A percentile compares a stretch with the other conserved stretches of the same genome.
These are phyloP conservation scores for Fusarium foetens DNA, from an alignment of 2,329 filamentous ascomycete species.

Conservation along the genomic window DNA sequence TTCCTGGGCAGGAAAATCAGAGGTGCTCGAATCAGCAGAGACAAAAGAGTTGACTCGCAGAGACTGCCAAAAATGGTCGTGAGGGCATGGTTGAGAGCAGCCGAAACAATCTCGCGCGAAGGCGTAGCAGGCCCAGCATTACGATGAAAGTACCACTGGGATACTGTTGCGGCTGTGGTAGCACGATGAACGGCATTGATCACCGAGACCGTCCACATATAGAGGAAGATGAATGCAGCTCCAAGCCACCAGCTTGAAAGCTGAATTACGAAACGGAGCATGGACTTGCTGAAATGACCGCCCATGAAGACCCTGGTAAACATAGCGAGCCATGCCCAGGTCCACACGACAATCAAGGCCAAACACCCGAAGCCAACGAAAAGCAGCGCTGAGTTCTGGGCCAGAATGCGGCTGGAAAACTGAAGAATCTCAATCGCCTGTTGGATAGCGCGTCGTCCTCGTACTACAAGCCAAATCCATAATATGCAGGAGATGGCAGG, in stretches of 20 bases:
- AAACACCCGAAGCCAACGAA: constrained; percentile 84
- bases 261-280: constrained; percentile 80
- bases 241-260: constrained; percentile 94
- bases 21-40: constrained; percentile 83
- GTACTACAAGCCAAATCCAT: constrained; percentile 86
- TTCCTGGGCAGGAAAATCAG: constrained; percentile 84
- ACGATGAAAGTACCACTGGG: constrained; percentile 99
- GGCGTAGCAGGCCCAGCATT: constrained; percentile 81
- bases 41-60: constrained; percentile 84
- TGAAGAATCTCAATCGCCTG: constrained; percentile 90
- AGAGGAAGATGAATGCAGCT: constrained; percentile 91
- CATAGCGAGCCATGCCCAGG: constrained; percentile 96
- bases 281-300: constrained; percentile 77
- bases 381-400: constrained; percentile 84
- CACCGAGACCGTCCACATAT: constrained; percentile 92
- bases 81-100: constrained; percentile 81
- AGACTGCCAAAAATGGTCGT: constrained; percentile 93
- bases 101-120: constrained; percentile 82
- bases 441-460: constrained; percentile 80
- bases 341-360: constrained; percentile 82
- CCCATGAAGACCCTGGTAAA: constrained; percentile 95
- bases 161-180: constrained; percentile 93
- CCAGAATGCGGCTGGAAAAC: constrained; percentile 88
- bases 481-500: constrained; percentile 77
- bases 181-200: constrained; percentile 89